Evolutionary conservation across 1,139 yeast species (phyloP).

Genomic region (Geotrichum cucujoidarum): DNA sequence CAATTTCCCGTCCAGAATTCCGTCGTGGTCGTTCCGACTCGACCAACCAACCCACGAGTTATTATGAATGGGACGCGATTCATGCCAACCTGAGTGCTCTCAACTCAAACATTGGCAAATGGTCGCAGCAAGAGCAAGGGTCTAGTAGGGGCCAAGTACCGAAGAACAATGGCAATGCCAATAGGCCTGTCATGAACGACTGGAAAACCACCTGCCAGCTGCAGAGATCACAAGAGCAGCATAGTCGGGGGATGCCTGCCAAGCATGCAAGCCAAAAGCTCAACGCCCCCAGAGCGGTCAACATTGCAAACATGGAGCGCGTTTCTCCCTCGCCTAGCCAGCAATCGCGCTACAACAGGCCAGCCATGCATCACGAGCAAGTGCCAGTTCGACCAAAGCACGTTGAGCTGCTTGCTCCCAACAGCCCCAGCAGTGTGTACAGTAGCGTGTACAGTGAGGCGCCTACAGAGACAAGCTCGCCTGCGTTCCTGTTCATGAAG

Average conservation of each 20-base stretch:
- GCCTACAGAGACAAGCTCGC: not conserved
- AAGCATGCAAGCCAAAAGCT: not conserved
- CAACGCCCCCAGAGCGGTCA: conserved; percentile 3
- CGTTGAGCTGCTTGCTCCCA: not conserved
- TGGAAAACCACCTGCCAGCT: not conserved
- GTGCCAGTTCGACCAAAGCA: not conserved
- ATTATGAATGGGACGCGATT: conserved; percentile 28
- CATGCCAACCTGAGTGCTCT: conserved; percentile 23
- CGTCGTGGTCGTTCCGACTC: conserved; percentile 1
- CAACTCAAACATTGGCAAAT: conserved; percentile 20
- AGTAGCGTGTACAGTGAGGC: conserved; percentile 12
- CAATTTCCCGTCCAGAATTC: conserved; percentile 1
- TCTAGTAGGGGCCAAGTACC: not conserved
- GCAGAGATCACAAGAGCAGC: too few relatives aligned
- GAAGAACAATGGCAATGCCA: not conserved
- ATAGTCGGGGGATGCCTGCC: too few relatives aligned
- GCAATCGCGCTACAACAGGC: too few relatives aligned
- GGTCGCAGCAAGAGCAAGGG: conserved; percentile 18
- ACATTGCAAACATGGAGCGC: conserved; percentile 2
- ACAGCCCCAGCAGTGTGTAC: conserved; percentile 11
- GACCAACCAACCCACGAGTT: conserved; percentile 7
- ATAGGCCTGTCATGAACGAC: not conserved
- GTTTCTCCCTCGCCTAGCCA: not conserved
- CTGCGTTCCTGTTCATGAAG: too few relatives aligned
- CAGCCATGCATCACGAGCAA: too few relatives aligned